These are phyloP conservation scores for Clonostachys solani DNA, from an alignment of 2,329 filamentous ascomycete genomes.

Conservation along the genomic window DNA sequence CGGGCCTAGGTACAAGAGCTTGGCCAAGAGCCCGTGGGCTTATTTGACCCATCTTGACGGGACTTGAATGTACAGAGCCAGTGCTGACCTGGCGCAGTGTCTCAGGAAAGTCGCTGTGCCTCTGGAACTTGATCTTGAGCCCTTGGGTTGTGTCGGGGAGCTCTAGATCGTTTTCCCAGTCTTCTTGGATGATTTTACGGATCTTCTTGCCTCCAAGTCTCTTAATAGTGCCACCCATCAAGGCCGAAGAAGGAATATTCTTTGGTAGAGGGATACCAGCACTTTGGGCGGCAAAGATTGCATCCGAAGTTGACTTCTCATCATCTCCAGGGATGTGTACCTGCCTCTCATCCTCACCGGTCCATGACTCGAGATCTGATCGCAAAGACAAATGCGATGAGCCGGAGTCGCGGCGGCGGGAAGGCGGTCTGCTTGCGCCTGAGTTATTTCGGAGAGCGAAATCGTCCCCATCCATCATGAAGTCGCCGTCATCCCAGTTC, in stretches of 20 bases:
- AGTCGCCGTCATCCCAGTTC: constrained; percentile 76
- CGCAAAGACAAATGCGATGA: constrained; percentile 80
- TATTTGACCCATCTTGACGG: constrained; percentile 26
- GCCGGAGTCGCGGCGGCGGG: constrained; percentile 66
- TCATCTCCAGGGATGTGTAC: constrained; percentile 82
- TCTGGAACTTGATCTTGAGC: constrained; percentile 62
- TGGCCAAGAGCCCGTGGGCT: constrained; percentile 19
- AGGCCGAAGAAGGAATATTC: constrained; percentile 81
- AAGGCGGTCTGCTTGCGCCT: constrained; percentile 14
- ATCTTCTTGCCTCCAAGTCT: constrained; percentile 73
- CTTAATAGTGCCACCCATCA: constrained; percentile 91
- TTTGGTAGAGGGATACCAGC: constrained; percentile 88
- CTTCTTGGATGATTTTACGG: constrained; percentile 69
- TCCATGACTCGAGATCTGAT: constrained; percentile 74
- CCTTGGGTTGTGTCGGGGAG: constrained; percentile 55
- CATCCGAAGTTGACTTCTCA: constrained; percentile 76
- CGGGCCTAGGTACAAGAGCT: constrained; percentile 9
- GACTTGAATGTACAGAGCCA: constrained; percentile 47
- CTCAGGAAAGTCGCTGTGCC: constrained; percentile 61
- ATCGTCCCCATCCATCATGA: constrained; percentile 66
- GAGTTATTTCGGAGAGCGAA: constrained; percentile 53
- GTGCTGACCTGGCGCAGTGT: constrained; percentile 62
- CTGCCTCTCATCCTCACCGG: constrained; percentile 83
- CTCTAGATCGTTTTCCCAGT: constrained; percentile 78
- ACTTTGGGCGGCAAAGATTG: constrained; percentile 80